A percentile compares a stretch with the other conserved stretches of the same genome.
These are phyloP conservation scores for Tolypocladium paradoxum DNA, from an alignment of 2,329 filamentous ascomycete genomes.

Conservation along the genomic window DNA sequence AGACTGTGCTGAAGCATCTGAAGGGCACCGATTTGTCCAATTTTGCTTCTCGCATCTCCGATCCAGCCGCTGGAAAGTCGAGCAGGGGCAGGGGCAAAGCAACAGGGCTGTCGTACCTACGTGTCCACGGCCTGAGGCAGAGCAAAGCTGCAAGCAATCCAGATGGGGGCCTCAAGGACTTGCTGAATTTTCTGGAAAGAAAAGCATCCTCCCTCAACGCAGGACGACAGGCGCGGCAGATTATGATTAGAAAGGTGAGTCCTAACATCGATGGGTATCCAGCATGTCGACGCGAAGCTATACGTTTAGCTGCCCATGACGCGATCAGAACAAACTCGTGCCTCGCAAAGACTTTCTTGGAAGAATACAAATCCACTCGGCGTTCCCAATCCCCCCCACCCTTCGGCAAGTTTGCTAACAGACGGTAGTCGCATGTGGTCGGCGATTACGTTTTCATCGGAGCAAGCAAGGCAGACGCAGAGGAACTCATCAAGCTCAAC, in stretches of 20 bases:
- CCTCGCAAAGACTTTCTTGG: neutral
- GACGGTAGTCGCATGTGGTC: slow-evolving; percentile 56
- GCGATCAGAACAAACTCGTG: neutral
- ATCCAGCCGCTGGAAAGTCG: slow-evolving; percentile 12
- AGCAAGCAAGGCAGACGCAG: slow-evolving; percentile 52
- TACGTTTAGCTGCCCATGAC: neutral
- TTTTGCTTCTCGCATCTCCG: slow-evolving; percentile 24
- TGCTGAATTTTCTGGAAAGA: slow-evolving; percentile 60
- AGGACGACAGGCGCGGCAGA: slow-evolving; percentile 30
- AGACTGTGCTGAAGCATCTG: slow-evolving; percentile 33
- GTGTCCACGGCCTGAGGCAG: slow-evolving; percentile 51
- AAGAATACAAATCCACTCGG: neutral
- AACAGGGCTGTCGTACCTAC: slow-evolving; percentile 24
- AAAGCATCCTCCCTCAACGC: slow-evolving; percentile 50
- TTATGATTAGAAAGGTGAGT: slow-evolving; percentile 73
- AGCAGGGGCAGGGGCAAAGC: slow-evolving; percentile 12
- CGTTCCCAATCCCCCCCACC: neutral
- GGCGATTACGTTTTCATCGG: slow-evolving; percentile 61
- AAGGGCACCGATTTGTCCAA: slow-evolving; percentile 20
- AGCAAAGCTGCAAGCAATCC: slow-evolving; percentile 58
- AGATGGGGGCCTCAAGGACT: slow-evolving; percentile 54
- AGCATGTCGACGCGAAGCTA: slow-evolving; percentile 3
- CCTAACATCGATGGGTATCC: slow-evolving; percentile 17
- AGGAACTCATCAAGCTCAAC: slow-evolving; percentile 57
- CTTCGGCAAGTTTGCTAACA: slow-evolving; percentile 36